A percentile compares a stretch with the other conserved stretches of the same genome.
phyloP scores from a whole-genome alignment of 2,329 filamentous ascomycete genomes.

The Pezicula radicicola region DNA sequence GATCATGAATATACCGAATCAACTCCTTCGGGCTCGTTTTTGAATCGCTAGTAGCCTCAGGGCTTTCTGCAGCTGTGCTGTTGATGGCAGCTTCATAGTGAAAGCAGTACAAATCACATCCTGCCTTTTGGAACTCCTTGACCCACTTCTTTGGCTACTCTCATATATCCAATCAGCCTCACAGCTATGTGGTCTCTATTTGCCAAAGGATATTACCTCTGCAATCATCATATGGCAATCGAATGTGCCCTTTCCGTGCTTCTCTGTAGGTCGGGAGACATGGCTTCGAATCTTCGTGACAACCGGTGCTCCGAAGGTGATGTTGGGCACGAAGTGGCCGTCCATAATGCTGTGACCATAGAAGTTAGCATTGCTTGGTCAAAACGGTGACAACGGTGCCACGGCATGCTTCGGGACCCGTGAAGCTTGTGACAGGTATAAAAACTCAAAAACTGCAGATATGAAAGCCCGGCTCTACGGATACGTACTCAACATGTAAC shows the following conservation, averaged over 20 bases:
- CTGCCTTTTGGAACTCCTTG: constrained; percentile 87
- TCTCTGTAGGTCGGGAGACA: constrained; percentile 69
- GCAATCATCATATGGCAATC: constrained; percentile 99
- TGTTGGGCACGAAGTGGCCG: constrained; percentile 97
- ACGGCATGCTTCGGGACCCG: too few relatives aligned
- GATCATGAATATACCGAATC: constrained; percentile 85
- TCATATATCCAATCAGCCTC: constrained; percentile 1
- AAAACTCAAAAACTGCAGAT: too few relatives aligned
- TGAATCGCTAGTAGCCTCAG: constrained; percentile 63
- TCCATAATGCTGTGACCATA: constrained; percentile 69
- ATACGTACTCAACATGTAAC: constrained; percentile 53
- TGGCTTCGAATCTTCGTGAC: constrained; percentile 90
- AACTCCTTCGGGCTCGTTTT: constrained; percentile 82
- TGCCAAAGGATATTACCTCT: constrained; percentile 58
- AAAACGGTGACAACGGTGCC: too few relatives aligned
- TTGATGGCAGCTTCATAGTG: constrained; percentile 93
- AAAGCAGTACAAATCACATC: constrained; percentile 99
- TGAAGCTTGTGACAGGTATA: too few relatives aligned
- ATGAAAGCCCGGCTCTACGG: too few relatives aligned
- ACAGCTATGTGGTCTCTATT: background rate
- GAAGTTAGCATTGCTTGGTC: too few relatives aligned
- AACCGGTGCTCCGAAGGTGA: constrained; percentile 93
- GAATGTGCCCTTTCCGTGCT: constrained; percentile 83
- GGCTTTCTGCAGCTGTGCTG: constrained; percentile 79
- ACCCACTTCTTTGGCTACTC: constrained; percentile 94